Base-by-base conservation (phyloP, 2,329 filamentous ascomycete species). In the Coniochaeta sp. region DNA sequence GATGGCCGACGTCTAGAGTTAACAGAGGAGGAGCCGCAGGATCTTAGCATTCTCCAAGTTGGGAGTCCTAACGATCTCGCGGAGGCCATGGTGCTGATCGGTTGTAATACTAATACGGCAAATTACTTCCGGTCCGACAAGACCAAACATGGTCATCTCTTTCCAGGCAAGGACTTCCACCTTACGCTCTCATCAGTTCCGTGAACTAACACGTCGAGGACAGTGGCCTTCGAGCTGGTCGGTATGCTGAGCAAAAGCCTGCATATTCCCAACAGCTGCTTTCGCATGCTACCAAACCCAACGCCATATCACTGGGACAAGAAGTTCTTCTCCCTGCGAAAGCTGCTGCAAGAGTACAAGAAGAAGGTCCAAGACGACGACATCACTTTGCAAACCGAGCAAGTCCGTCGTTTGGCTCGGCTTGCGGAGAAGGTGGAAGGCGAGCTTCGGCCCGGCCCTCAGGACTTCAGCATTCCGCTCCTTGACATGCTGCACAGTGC, bases 141-240 rank as follows among this genome's bases (percentile, higher is more conserved):
- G 34, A 71, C 72, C 36, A 74, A 74, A 57, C 75, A 77, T 7
- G 72, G 72, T 1, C 81, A 83, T 66, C 62, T 83, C 1, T 83
- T 83, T 60, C 78, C 79, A n/a, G 64, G 80, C 81, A 72, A 61
- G 74, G 60, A 1, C 1, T 26, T 14, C 19, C 40, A n/a, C 38
- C 3, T 38, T n/a, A 22, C 31, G 22, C 26, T 17, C 40, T 50
- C 9, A 5, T 24, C n/a, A n/a, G 9, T 6, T 14, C 44, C 9
- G 6, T 64, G 69, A 57, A 70, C 61, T 66, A 52, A 62, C 19
- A 19, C 34, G 19, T 17, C 7, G 19, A 58, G 24, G 14, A 22
- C 62, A 83, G 82, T 86, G 0, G 76, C 80, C 0, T 85, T 85
- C 58, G 83, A 86, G 65, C 74, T 86, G 0, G 67, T 84, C 2